phyloP scores from a whole-genome alignment of 306 rosid genomes.

The Glycyrrhiza uralensis region DNA sequence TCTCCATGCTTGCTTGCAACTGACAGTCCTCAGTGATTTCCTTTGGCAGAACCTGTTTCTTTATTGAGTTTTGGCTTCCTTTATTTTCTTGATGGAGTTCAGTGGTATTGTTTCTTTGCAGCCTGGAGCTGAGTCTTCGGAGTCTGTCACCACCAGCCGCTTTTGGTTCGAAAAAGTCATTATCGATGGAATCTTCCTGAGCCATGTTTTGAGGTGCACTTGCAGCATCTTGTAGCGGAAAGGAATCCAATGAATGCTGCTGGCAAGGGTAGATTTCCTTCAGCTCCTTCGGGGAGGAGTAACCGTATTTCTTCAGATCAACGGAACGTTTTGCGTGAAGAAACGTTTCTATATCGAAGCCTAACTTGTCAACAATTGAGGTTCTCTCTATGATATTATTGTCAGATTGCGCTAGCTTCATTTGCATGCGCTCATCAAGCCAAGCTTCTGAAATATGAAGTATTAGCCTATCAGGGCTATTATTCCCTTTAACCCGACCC shows the following conservation, averaged over 20 bases:
- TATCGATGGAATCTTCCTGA: constrained; percentile 45
- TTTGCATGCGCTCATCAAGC: constrained; percentile 82
- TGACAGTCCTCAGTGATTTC: constrained; percentile 20
- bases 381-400: constrained; percentile 36
- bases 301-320: constrained; percentile 33
- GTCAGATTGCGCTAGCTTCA: constrained; percentile 44
- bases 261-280: constrained; percentile 44
- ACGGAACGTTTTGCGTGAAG: constrained; percentile 57
- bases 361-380: constrained; percentile 67
- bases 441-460: constrained; percentile 85
- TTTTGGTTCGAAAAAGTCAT: constrained; percentile 28
- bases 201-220: constrained; percentile 52
- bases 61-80: constrained; percentile 20
- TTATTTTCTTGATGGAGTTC: constrained; percentile 21
- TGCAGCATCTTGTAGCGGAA: constrained; percentile 43
- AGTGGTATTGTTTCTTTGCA: not conserved
- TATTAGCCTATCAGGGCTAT: constrained; percentile 46
- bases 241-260: constrained; percentile 53
- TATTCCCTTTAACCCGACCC: constrained; percentile 29
- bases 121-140: constrained; percentile 20
- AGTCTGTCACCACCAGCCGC: constrained; percentile 23
- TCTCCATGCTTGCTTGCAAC: constrained; percentile 27
- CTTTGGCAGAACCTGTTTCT: constrained; percentile 22
- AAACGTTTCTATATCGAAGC: constrained; percentile 74
- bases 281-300: constrained; percentile 43